Conservation (phyloP, 176 grass and related monocot genomes). For the Melocanna baccifera region DNA sequence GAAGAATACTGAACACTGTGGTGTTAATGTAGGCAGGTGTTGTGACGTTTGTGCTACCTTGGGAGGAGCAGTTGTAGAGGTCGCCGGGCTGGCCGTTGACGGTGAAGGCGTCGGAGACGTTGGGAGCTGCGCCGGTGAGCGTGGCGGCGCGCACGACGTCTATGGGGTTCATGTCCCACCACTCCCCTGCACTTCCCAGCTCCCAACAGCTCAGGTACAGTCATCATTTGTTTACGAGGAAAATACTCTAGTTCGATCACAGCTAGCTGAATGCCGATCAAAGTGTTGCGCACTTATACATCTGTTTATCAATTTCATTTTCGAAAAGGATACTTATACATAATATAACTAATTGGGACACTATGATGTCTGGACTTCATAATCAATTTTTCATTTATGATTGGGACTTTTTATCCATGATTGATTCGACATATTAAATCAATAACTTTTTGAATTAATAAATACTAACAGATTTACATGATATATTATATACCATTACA, state of each 20-base stretch:
- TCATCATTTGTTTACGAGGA: background rate
- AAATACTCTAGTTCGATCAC: background rate
- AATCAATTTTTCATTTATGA: no score
- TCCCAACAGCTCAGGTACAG: background rate
- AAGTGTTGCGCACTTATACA: background rate
- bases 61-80: slow-evolving; percentile 75
- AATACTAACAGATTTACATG: no score
- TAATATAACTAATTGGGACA: no score
- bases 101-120: slow-evolving; percentile 85
- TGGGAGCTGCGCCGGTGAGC: slow-evolving; percentile 65
- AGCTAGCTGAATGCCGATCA: background rate
- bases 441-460: no score
- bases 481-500: no score
- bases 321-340: no score
- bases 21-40: no score
- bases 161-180: slow-evolving; percentile 89
- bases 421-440: no score
- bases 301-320: no score
- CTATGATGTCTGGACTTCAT: no score
- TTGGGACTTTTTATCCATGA: no score
- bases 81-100: slow-evolving; percentile 93
- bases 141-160: slow-evolving; percentile 74
- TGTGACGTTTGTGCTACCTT: slow-evolving; percentile 22
- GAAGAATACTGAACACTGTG: background rate
- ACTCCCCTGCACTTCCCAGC: slow-evolving; percentile 54